Conservation (phyloP, 805 yeast species). For the Candida alai region DNA sequence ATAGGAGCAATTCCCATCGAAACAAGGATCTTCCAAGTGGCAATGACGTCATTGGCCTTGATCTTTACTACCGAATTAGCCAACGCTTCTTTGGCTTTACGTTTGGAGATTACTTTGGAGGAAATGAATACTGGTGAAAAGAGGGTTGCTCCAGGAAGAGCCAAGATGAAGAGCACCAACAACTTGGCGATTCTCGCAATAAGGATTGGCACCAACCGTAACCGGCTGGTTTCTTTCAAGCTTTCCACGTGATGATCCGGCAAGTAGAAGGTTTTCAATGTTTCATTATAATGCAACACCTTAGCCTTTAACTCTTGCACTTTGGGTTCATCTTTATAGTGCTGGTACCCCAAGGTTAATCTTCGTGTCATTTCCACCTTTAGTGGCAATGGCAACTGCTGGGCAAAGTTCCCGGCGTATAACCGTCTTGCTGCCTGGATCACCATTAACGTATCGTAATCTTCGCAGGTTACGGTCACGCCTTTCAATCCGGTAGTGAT, state of each 20-base stretch:
- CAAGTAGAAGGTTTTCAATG: slow-evolving; percentile 44
- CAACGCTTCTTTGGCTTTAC: slow-evolving; percentile 74
- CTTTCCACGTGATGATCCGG: slow-evolving; percentile 61
- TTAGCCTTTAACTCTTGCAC: slow-evolving; percentile 57
- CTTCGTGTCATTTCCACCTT: slow-evolving; percentile 90
- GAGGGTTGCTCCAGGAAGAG: slow-evolving; percentile 84
- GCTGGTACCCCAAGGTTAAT: slow-evolving; percentile 75
- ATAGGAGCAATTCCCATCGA: slow-evolving; percentile 87
- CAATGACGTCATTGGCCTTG: slow-evolving; percentile 89
- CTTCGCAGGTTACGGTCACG: slow-evolving; percentile 86
- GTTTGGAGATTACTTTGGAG: slow-evolving; percentile 67
- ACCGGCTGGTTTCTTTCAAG: slow-evolving; percentile 47
- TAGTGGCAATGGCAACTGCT: slow-evolving; percentile 71
- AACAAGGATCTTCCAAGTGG: slow-evolving; percentile 94
- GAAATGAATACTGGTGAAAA: slow-evolving; percentile 86
- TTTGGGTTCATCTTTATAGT: slow-evolving; percentile 66
- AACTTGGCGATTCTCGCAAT: slow-evolving; percentile 56
- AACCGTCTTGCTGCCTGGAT: slow-evolving; percentile 90
- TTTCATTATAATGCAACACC: slow-evolving; percentile 67
- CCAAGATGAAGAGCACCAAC: slow-evolving; percentile 51
- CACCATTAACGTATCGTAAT: slow-evolving; percentile 83
- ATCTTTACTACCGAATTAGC: slow-evolving; percentile 87
- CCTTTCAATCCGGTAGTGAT: slow-evolving; percentile 72
- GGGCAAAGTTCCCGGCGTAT: slow-evolving; percentile 71
- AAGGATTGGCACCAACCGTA: slow-evolving; percentile 50